Percentiles rank a stretch among this genome's conserved stretches.
phyloP scores from a whole-genome alignment of 1,139 yeast species.

The Scheffersomyces cryptocercus region DNA sequence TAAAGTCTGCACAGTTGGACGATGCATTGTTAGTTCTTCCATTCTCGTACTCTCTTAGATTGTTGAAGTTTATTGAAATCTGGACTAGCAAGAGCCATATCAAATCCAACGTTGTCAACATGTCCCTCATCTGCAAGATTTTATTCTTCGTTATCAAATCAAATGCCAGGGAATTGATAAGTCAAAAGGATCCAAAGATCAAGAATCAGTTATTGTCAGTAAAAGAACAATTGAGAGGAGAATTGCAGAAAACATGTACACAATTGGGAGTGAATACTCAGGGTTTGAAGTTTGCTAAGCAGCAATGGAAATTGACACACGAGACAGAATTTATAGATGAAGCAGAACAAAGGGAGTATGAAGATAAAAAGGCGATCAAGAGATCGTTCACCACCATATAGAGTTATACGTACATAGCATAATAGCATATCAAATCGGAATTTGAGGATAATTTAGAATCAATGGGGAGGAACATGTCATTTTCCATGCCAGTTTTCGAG shows the following conservation, averaged over 20 bases:
- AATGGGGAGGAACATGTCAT: too few species aligned
- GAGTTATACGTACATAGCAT: background rate
- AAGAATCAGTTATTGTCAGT: constrained; percentile 61
- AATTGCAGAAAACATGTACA: constrained; percentile 52
- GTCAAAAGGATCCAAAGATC: constrained; percentile 63
- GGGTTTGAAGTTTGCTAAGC: constrained; percentile 72
- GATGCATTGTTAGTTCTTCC: constrained; percentile 92
- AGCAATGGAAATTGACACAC: constrained; percentile 80
- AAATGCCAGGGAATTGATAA: constrained; percentile 74
- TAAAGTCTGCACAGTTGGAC: constrained; percentile 83
- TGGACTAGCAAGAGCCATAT: constrained; percentile 63
- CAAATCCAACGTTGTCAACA: constrained; percentile 43
- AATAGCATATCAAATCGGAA: too few species aligned
- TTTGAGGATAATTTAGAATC: too few species aligned
- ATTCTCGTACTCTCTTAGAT: constrained; percentile 73
- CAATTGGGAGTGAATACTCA: constrained; percentile 86
- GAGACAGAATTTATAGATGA: constrained; percentile 74
- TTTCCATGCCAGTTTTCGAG: too few species aligned
- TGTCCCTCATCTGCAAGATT: constrained; percentile 71
- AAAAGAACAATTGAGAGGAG: constrained; percentile 54
- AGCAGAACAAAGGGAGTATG: constrained; percentile 54
- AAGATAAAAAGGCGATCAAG: constrained; percentile 61
- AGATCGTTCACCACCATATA: constrained; percentile 57
- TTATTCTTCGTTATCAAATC: constrained; percentile 70
- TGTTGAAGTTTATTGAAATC: constrained; percentile 69